A percentile compares a stretch with the other conserved stretches of the same genome.
Evolutionary conservation across 495 filamentous ascomycete species (phyloP).

Genomic region (Trichoderma reesei): DNA sequence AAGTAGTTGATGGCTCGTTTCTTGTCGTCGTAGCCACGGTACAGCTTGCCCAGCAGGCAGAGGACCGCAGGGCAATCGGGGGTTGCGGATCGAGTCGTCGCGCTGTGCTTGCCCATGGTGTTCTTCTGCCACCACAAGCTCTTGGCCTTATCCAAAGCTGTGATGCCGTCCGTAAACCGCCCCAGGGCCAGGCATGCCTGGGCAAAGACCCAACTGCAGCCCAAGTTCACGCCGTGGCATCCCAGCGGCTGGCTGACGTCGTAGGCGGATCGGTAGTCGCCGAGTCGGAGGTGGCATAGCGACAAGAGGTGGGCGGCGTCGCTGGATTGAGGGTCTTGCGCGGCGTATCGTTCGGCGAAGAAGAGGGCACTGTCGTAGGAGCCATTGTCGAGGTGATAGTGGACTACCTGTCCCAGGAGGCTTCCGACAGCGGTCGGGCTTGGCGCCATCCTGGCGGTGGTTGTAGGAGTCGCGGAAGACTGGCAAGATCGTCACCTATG

Average conservation of each 20-base stretch:
- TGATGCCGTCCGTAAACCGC: constrained; percentile 67
- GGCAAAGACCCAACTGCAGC: constrained; percentile 85
- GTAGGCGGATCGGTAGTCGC: constrained; percentile 55
- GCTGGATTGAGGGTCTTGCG: constrained; percentile 65
- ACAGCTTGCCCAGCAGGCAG: constrained; percentile 80
- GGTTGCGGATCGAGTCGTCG: constrained; percentile 58
- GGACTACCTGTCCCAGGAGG: constrained; percentile 75
- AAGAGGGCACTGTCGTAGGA: constrained; percentile 82
- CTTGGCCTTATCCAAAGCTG: constrained; percentile 66
- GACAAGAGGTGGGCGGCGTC: constrained; percentile 78
- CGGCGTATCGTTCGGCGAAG: constrained; percentile 74
- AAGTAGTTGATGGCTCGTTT: constrained; percentile 75
- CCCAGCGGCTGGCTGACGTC: constrained; percentile 58
- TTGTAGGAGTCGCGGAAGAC: not conserved
- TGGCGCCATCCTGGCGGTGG: constrained; percentile 51
- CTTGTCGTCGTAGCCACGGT: constrained; percentile 66
- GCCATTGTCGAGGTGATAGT: constrained; percentile 90
- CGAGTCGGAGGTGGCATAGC: constrained; percentile 71
- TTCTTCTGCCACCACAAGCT: constrained; percentile 60
- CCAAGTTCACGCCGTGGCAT: constrained; percentile 60
- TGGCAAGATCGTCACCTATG: constrained; percentile 1
- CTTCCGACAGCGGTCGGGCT: constrained; percentile 53
- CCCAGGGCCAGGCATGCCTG: constrained; percentile 76
- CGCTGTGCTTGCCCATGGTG: constrained; percentile 61
- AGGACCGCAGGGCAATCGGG: constrained; percentile 77